Percentiles rank a stretch among this genome's conserved stretches.
Conservation (phyloP, 1,284 basidiomycete species). For the Melampsora occidentalis region DNA sequence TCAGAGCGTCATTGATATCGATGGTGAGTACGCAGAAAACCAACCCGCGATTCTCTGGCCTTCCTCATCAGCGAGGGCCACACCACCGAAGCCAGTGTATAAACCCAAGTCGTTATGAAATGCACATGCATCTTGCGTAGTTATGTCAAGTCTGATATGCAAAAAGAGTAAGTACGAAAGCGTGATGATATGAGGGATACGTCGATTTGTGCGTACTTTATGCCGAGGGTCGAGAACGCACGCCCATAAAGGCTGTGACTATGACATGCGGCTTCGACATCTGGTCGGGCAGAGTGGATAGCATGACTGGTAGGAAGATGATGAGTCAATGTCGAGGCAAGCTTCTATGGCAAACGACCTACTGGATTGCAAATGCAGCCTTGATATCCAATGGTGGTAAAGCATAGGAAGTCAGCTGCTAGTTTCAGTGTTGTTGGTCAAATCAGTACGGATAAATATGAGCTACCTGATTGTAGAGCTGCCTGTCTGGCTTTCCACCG, state of each 20-base stretch:
- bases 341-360: conserved; percentile 54
- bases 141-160: conserved; percentile 52
- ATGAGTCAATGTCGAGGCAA: conserved; percentile 54
- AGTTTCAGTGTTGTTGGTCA: not conserved
- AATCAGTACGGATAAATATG: conserved; percentile 1
- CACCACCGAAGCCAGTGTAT: conserved; percentile 59
- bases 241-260: conserved; percentile 64
- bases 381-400: not conserved
- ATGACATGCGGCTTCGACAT: conserved; percentile 65
- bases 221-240: conserved; percentile 63
- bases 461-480: conserved; percentile 48
- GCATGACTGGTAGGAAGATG: conserved; percentile 54
- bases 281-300: conserved; percentile 63
- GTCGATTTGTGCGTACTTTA: conserved; percentile 58
- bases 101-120: conserved; percentile 51
- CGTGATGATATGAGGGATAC: conserved; percentile 44
- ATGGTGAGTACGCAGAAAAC: not conserved
- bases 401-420: not conserved
- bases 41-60: conserved; percentile 58
- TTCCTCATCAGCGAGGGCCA: conserved; percentile 64
- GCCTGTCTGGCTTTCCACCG: conserved; percentile 53
- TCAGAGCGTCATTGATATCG: conserved; percentile 17
- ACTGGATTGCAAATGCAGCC: conserved; percentile 45
- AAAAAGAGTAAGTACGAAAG: conserved; percentile 45
- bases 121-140: conserved; percentile 53